A percentile compares a stretch with the other conserved stretches of the same genome.
Evolutionary conservation across 2,329 filamentous ascomycete genomes (phyloP).

Genomic region (Fusarium proliferatum): DNA sequence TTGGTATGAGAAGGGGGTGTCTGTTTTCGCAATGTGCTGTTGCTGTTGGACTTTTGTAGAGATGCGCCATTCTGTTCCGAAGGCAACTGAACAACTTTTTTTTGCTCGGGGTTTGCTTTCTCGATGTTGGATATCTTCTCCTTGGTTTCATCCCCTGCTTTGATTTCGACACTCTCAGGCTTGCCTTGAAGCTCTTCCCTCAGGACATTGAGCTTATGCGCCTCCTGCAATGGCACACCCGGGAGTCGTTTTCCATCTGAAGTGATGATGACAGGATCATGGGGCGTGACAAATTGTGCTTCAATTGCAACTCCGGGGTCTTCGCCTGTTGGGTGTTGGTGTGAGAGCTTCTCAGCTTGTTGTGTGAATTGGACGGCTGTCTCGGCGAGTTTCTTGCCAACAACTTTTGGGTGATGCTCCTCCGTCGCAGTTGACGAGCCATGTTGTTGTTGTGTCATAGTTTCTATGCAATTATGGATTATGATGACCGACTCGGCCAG

Average conservation of each 20-base stretch:
- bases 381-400: slow-evolving; percentile 47
- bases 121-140: slow-evolving; percentile 47
- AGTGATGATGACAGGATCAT: slow-evolving; percentile 78
- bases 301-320: slow-evolving; percentile 64
- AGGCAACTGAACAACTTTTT: slow-evolving; percentile 43
- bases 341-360: slow-evolving; percentile 69
- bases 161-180: slow-evolving; percentile 43
- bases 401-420: slow-evolving; percentile 18
- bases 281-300: slow-evolving; percentile 74
- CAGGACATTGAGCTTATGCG: slow-evolving; percentile 74
- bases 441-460: slow-evolving; percentile 30
- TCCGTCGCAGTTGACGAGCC: slow-evolving; percentile 15
- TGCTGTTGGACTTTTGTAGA: slow-evolving; percentile 58
- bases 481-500: neutral
- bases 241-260: slow-evolving; percentile 74
- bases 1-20: slow-evolving; percentile 77
- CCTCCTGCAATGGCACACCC: slow-evolving; percentile 75
- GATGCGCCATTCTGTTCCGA: slow-evolving; percentile 48
- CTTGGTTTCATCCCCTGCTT: slow-evolving; percentile 41
- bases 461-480: neutral
- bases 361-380: slow-evolving; percentile 67
- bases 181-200: slow-evolving; percentile 59
- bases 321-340: slow-evolving; percentile 48
- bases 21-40: slow-evolving; percentile 57
- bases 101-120: slow-evolving; percentile 42